Percentiles rank a stretch among this genome's conserved stretches.
Conservation (phyloP, 495 filamentous ascomycete species). For the Penicillium longicatenatum region DNA sequence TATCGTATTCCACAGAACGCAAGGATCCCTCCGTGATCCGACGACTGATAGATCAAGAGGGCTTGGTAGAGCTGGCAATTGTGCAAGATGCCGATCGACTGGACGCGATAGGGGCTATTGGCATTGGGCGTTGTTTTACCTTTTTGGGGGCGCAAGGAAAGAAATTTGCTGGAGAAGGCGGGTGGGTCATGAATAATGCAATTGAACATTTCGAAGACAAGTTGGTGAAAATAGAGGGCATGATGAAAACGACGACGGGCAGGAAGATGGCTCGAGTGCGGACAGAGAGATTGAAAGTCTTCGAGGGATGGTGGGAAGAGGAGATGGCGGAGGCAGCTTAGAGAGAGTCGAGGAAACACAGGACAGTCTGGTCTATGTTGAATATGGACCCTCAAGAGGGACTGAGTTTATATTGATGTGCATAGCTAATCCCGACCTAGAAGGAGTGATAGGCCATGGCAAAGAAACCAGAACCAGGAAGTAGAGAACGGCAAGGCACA, state of each 20-base stretch:
- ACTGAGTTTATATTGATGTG: constrained; percentile 7
- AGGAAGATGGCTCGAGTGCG: constrained; percentile 63
- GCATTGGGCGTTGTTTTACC: constrained; percentile 77
- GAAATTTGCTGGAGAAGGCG: constrained; percentile 30
- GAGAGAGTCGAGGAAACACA: not conserved
- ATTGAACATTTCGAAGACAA: constrained; percentile 83
- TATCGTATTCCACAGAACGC: constrained; percentile 77
- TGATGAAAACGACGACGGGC: constrained; percentile 85
- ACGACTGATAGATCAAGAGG: constrained; percentile 50
- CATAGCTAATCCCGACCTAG: constrained; percentile 8
- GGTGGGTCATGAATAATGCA: constrained; percentile 59
- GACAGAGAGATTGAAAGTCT: constrained; percentile 63
- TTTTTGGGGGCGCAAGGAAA: constrained; percentile 64
- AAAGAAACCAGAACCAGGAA: not conserved
- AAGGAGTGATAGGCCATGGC: constrained; percentile 11
- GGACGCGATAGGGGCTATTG: constrained; percentile 85
- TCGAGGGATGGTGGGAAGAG: constrained; percentile 73
- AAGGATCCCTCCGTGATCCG: constrained; percentile 56
- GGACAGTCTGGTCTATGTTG: constrained; percentile 7
- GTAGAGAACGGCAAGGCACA: not conserved
- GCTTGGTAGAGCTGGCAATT: constrained; percentile 73
- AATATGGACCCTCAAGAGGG: constrained; percentile 5
- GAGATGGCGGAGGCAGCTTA: constrained; percentile 44
- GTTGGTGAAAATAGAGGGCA: constrained; percentile 65
- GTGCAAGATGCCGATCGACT: constrained; percentile 91